Evolutionary conservation across 331 rosid genomes (phyloP), one percentile per base, ranked within the genome.

Genomic region (Pyracantha coccinea): DNA sequence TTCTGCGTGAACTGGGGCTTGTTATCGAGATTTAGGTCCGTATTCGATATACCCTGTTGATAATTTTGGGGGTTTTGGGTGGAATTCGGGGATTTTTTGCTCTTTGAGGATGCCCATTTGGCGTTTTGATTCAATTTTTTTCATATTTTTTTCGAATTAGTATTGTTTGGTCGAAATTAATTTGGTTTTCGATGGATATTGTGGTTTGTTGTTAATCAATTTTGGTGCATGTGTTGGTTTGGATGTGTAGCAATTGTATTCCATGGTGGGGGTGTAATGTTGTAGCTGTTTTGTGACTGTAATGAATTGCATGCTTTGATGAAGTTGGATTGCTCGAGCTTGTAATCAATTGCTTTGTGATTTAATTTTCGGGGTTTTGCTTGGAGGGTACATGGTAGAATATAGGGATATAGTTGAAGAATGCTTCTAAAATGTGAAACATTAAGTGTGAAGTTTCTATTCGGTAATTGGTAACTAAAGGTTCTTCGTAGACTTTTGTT

Each of bases 1-100:
- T 80, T 79, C 75, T 31, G 67, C 63, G 70, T 63, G 33, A 72
- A 54, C 61, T 6, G 60, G 21, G 24, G 68, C 66, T 75, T 69
- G 72, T 53, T 64, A 53, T 78, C 77, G 6, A n/a, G 27, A 54
- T 73, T 53, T n/a, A 52, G 91, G 92, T 87, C n/a, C 77, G 89
- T 80, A 33, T 84, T 81, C 52, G 69, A 69, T 63, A 23, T 58
- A 72, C 76, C 79, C 58, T 60, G 80, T 62, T 65, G 24, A 13
- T 75, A 23, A 55, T 31, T 19, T 23, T 25, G 21, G 7, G 3
- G 2, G 41, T 25, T 82, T 73, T 31, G 65, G 24, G 41, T 53
- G 8, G 57, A 47, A 66, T 75, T 73, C 69, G 45, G 25, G 78
- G 31, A 11, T 66, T 16, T 66, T 16, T 62, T 58, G 12, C 71